A percentile compares a stretch with the other conserved stretches of the same genome.
These are phyloP conservation scores for Gossypium gossypioides DNA, from an alignment of 441 rosid genomes.

Conservation along the genomic window DNA sequence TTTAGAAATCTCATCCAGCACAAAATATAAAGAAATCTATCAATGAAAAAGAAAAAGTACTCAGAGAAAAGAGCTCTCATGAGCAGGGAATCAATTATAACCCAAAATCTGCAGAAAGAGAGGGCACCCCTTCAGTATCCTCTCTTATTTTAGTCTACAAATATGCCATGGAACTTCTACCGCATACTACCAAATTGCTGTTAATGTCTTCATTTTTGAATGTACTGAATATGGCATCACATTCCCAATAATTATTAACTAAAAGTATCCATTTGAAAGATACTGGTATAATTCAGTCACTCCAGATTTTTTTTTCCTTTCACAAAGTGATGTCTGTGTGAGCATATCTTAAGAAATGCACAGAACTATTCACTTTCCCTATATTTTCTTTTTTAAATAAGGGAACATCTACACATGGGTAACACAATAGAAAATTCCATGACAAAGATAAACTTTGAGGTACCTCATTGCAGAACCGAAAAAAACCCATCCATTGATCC, in stretches of 20 bases:
- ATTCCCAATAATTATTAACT: neutral
- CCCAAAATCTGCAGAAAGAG: neutral
- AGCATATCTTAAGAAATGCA: neutral
- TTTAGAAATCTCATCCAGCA: neutral
- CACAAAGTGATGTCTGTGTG: neutral
- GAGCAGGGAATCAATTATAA: neutral
- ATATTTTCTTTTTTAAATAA: neutral
- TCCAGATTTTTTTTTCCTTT: neutral
- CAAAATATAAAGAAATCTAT: neutral
- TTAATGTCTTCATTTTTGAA: neutral
- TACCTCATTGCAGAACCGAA: conserved; percentile 73
- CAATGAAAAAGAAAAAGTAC: neutral
- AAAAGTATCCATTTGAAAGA: neutral
- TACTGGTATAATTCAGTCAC: neutral
- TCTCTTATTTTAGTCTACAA: neutral
- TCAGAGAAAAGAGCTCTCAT: neutral
- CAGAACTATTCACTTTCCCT: neutral
- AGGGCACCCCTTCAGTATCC: neutral
- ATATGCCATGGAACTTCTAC: neutral
- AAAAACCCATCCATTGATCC: conserved; percentile 76
- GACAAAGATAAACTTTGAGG: conserved; percentile 15
- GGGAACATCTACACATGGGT: neutral
- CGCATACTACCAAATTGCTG: neutral
- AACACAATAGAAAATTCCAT: neutral
- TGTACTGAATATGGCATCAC: neutral